These are phyloP conservation scores for Stentor roeselii DNA, from an alignment of 73 alveolate genomes.

Conservation along the genomic window DNA sequence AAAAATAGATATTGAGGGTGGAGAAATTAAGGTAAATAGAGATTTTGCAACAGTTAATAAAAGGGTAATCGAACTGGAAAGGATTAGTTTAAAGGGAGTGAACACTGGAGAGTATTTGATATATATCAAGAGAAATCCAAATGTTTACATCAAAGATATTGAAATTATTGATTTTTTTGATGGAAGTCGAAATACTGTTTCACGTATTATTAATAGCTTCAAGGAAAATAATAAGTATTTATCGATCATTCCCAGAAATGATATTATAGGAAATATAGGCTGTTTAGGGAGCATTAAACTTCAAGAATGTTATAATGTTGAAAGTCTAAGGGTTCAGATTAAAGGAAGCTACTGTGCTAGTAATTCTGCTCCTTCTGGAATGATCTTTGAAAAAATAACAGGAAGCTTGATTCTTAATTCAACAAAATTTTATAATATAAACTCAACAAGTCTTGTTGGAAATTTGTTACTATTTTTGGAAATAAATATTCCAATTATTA, in stretches of 20 bases:
- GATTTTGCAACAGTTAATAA: not conserved
- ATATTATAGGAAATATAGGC: not conserved
- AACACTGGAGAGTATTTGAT: not conserved
- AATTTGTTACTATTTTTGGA: too few relatives aligned
- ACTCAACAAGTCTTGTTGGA: too few relatives aligned
- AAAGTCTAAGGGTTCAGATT: not conserved
- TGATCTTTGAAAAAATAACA: not conserved
- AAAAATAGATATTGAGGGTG: not conserved
- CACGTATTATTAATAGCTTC: too few relatives aligned
- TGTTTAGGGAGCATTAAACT: not conserved
- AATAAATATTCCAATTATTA: too few relatives aligned
- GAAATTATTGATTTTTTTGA: not conserved
- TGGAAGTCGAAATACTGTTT: not conserved
- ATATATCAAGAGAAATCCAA: not conserved
- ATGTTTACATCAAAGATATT: not conserved
- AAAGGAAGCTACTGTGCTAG: not conserved
- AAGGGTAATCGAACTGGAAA: not conserved
- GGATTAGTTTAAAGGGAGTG: not conserved
- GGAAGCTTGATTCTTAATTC: not conserved
- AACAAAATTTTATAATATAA: too few relatives aligned
- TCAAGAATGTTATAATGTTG: not conserved
- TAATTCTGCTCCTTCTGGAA: not conserved
- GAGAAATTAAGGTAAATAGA: not conserved
- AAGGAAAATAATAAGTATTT: not conserved
- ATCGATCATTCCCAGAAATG: not conserved